Evolutionary conservation across 495 filamentous ascomycete species (phyloP), one percentile per base, ranked within the genome.

Genomic region (Platismatia glauca): DNA sequence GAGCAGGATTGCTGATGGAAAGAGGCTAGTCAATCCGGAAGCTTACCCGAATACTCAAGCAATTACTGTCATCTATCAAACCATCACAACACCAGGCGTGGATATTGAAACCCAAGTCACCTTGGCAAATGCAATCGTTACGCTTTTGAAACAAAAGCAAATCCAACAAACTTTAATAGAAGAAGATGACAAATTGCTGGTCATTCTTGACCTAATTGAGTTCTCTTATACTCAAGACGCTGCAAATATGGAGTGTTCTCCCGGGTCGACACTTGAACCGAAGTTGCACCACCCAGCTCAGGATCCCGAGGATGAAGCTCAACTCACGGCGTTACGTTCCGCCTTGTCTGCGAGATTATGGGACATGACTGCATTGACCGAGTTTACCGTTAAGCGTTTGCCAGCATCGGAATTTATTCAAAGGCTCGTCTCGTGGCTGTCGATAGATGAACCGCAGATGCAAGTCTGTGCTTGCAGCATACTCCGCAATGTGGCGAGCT

Each of bases 401-500:
- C 75, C 82, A 43, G 76, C 77, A 7, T 75, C 77, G 5, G 66
- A 73, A 7, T 68, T 88, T 31, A 69, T 81, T 7, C 64, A 72
- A 41, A 84, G 77, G 48, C 71, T 91, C n/a, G 76, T 77, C 39
- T 70, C 73, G 16, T 86, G 83, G 83, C 71, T 86, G 18, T 60
- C 69, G 34, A 71, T 71, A 37, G 69, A 70, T 0, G 77, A 84
- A 55, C 74, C 80, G 6, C 78, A 87, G 55, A 79, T 91, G 2
- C 86, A 86, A 65, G 81, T 86, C n/a, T 86, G 86, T 37, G 84
- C 87, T 20, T 92, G 88, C 68, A 75, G 92, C 22, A 81, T 88
- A 63, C 80, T 92, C 8, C 89, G 89, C 27, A 94, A 93, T 68
- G 67, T 92, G n/a, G 81, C 84, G 48, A 84, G 88, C 63, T 88